Conservation (phyloP, 768 basidiomycete species). For the Russula emetica region DNA sequence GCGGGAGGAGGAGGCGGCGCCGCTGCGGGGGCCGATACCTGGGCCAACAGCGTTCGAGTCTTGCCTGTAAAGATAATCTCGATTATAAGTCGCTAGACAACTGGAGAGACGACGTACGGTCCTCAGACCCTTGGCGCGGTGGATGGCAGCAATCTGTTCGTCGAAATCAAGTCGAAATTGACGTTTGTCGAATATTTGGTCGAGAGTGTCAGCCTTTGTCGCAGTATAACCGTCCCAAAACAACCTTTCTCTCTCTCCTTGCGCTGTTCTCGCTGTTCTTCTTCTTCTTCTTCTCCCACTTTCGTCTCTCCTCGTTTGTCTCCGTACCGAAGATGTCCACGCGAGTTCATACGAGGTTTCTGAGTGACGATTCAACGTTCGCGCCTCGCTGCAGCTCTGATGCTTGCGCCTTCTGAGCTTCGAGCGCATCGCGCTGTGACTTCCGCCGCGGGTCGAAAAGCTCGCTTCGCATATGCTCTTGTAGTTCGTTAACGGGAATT, state of each 20-base stretch:
- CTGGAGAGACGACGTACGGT: too few relatives aligned
- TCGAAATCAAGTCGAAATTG: conserved; percentile 93
- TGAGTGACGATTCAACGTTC: too few relatives aligned
- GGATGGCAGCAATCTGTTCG: conserved; percentile 97
- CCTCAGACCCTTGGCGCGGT: conserved; percentile 88
- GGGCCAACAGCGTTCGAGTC: too few relatives aligned
- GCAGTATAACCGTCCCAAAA: conserved; percentile 99
- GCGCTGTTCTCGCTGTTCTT: conserved; percentile 62
- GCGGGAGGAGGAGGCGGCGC: too few relatives aligned
- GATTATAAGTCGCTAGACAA: too few relatives aligned
- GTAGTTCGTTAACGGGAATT: conserved; percentile 90
- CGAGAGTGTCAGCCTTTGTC: conserved; percentile 84
- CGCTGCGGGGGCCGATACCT: too few relatives aligned
- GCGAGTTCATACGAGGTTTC: conserved; percentile 90
- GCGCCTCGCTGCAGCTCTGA: conserved; percentile 87
- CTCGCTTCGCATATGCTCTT: conserved; percentile 98
- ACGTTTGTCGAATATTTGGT: conserved; percentile 91
- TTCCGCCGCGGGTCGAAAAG: conserved; percentile 97
- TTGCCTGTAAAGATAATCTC: too few relatives aligned
- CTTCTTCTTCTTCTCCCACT: conserved; percentile 83
- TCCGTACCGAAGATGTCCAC: conserved; percentile 97
- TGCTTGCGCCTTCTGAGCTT: conserved; percentile 84
- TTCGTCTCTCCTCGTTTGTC: conserved; percentile 85
- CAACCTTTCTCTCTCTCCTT: conserved; percentile 91
- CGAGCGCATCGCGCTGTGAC: conserved; percentile 84